Evolutionary conservation across 2,329 filamentous ascomycete species (phyloP), one percentile per base, ranked within the genome.

Genomic region (Pseudogymnoascus sp.): DNA sequence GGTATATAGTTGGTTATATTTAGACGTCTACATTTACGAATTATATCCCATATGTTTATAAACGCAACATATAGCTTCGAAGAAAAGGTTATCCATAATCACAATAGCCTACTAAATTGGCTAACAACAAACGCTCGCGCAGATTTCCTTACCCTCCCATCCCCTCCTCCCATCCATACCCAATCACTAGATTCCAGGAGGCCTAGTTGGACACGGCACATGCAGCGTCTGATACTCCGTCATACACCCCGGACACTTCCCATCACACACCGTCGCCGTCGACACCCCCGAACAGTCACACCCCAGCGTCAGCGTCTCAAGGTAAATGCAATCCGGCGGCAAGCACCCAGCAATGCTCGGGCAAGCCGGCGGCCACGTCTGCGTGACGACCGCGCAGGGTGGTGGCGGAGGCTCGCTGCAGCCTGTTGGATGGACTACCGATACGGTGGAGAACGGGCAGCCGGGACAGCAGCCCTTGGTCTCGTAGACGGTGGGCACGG

Each of bases 231-330:
- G 13, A 52, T 52, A 52, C 45, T 52, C 25, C 13, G 45, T 52
- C 45, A 13, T 31, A 52, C 45, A 52, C 25, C 27, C 45, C 27
- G 45, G 45, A 31, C 45, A 52, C 45, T 10, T 52, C 45, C 45
- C 45, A 52, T 52, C 45, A 31, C 45, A 52, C 45, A 5, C 45
- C 45, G 45, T 52, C n/a, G 31, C 45, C 45, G 45, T 52, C 25
- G 45, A 52, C 25, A 52, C 45, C n/a, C 45, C 45, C 45, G 45
- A 31, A 27, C 45, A 52, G 15, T 52, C 45, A 52, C 45, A 52
- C 25, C 45, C 45, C 45, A 52, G n/a, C 7, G 45, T 52, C 25
- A 52, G 25, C 25, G 45, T 52, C 27, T 52, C 45, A 2, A 52
- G 45, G 8, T 31, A 52, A 2, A 52, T 12, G 31, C 45, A 52